Base-by-base conservation (phyloP, 1,284 basidiomycete species). In the Blastosporella zonata region DNA sequence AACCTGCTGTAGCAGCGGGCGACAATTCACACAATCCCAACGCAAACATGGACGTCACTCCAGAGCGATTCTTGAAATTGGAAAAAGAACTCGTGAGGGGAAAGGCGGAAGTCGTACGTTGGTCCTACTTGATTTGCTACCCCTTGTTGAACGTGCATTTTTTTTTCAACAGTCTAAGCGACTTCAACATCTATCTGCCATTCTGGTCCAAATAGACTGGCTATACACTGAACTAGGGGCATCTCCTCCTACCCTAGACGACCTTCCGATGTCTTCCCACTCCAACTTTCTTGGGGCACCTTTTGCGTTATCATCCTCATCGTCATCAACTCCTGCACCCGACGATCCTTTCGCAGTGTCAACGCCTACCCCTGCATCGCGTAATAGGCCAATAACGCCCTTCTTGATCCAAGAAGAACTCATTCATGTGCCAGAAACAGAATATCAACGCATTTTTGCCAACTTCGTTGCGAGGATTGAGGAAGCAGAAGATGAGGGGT, bases 61-160 rank as follows among this genome's bases (percentile, higher is more conserved):
- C 87, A 0, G 87, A 90, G 53, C 75, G 86, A 8, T 89, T 93
- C 61, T 76, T 80, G 29, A 82, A 73, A 57, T 69, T 93, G 2
- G 88, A 93, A 70, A 86, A 87, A 61, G 88, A 92, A 60, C 74
- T 92, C 15, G 80, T 86, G 2, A 73, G 85, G 46, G 90, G 87
- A 13, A 90, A 91, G 64, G 75, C 75, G 12, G 90, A 93, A 76
- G 75, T 90, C 36, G 87, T 90, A 58, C 62, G 87, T 73, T 13
- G 13, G 17, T 15, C 3, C 33, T 6, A 9, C 28, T 22, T 42
- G 15, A 21, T 29, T 22, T 23, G 28, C 35, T n/a, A 38, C 48
- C 43, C 39, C 50, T 18, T 55, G 31, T 8, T 15, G 28, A n/a
- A 13, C 23, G 44, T 39, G 34, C 36, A 29, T 50, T 21, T 35